Evolutionary conservation across 345 rosid genomes (phyloP), one percentile per base, ranked within the genome.

Genomic region (Laguncularia racemosa): DNA sequence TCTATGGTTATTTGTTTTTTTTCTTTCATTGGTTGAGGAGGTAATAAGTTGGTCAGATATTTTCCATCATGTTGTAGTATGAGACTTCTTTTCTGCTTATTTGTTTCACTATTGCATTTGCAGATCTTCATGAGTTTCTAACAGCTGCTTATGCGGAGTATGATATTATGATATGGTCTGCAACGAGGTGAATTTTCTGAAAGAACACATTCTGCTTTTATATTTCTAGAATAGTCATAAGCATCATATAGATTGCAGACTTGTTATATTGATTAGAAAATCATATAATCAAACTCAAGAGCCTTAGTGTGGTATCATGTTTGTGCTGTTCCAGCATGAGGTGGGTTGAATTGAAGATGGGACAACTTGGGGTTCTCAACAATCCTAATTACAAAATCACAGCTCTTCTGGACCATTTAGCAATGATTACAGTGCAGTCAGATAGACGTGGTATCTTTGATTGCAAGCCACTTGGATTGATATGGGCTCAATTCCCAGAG

Each of bases 301-400:
- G 40, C 40, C 40, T 33, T 33, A 33, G 4, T 33, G 6, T 33
- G 9, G 11, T 33, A 33, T 6, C 9, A 33, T 33, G 40, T 33
- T 33, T 33, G 40, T 33, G 11, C 40, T 33, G 9, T 6, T 33
- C 40, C 78, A 87, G 99, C 82, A 89, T 89, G 99, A 89, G 81
- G 74, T 85, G 97, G 99, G 91, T 93, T 70, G 99, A 87, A 73
- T 61, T 93, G 78, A 93, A 93, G 84, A 93, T 93, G 99, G 90
- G 68, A 70, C 91, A 93, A 66, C 90, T 93, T n/a, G 96, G 99
- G 49, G 97, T 89, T 17, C 79, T 93, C 19, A 72, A 62, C 73
- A 85, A 93, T 71, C 88, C 92, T 0, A 81, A 81, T 76, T 89
- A 93, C 80, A 93, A 93, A 75, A 80, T 93, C 72, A 89, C 96